Evolutionary conservation across 352 stramenopile species (phyloP), one percentile per base, ranked within the genome.

Genomic region (Phytophthora idaei): DNA sequence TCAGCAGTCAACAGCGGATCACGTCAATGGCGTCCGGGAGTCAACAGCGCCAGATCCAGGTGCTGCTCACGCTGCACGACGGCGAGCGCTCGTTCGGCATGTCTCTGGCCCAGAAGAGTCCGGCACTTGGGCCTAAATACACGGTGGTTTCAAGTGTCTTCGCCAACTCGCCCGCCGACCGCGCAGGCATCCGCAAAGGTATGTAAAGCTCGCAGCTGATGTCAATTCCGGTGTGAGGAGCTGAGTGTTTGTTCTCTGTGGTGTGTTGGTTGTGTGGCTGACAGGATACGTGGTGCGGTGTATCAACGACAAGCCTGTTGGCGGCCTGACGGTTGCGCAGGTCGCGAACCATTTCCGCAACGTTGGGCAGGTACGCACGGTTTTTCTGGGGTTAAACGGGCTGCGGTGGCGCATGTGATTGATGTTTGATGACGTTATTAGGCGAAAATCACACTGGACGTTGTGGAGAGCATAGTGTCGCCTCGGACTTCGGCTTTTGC

Each of bases 41-140:
- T 44, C 42, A 48, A 55, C 34, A 61, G 27, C 47, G 44, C 49
- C 44, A 71, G 12, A 17, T 81, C n/a, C 62, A 73, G 3, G 58
- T 85, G n/a, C 54, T 74, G n/a, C 69, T 90, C 45, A 59, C 46
- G n/a, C 83, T 89, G 58, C 57, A 58, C 9, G n/a, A 66, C 14
- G 65, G 71, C 39, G 85, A 93, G 49, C 64, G 69, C 4, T 89
- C 80, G 14, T 93, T 93, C 46, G 85, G 85, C 47, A 90, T 93
- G 78, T 87, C 80, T 45, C 67, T 92, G 10, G 78, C 80, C 32
- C 77, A 85, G 55, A 69, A 68, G 29, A 59, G 49, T 0, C 47
- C 46, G 2, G 27, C 69, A 0, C 15, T 75, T 14, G 52, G 69
- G 0, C 14, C 53, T 3, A 71, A 78, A 39, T 88, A 69, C 29